These are phyloP conservation scores for Daedaleopsis nitida DNA, from an alignment of 768 basidiomycete genomes.

Conservation along the genomic window DNA sequence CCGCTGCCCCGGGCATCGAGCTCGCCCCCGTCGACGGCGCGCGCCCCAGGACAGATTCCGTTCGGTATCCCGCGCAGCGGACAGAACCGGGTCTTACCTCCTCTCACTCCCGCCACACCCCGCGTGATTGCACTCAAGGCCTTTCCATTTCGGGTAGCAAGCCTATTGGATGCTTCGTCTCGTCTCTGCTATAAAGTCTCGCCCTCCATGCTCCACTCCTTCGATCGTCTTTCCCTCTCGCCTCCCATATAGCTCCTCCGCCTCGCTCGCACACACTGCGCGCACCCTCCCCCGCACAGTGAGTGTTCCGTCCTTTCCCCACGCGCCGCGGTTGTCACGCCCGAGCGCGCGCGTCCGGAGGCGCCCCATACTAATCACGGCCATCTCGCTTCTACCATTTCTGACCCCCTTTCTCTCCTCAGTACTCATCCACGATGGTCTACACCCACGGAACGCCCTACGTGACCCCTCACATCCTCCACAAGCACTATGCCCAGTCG, in stretches of 20 bases:
- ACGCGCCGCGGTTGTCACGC: neutral
- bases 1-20: neutral
- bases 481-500: constrained; percentile 81
- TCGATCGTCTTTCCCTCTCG: constrained; percentile 14
- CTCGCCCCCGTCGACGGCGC: neutral
- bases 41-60: constrained; percentile 12
- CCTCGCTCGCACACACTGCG: neutral
- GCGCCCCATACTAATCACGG: neutral
- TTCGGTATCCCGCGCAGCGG: constrained; percentile 18
- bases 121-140: constrained; percentile 22
- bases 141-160: constrained; percentile 9
- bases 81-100: constrained; percentile 16
- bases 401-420: neutral
- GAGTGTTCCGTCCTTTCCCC: constrained; percentile 3
- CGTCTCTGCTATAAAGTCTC: constrained; percentile 18
- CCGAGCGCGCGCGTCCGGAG: neutral
- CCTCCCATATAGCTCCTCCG: constrained; percentile 2
- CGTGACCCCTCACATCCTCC: constrained; percentile 87
- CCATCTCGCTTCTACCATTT: neutral
- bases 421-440: constrained; percentile 51
- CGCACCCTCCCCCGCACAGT: constrained; percentile 2
- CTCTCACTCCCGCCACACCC: neutral
- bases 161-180: constrained; percentile 20
- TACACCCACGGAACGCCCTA: constrained; percentile 77
- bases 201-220: constrained; percentile 7